Evolutionary conservation across 2,329 filamentous ascomycete genomes (phyloP).

Genomic region (Arthrocladium fulminans): DNA sequence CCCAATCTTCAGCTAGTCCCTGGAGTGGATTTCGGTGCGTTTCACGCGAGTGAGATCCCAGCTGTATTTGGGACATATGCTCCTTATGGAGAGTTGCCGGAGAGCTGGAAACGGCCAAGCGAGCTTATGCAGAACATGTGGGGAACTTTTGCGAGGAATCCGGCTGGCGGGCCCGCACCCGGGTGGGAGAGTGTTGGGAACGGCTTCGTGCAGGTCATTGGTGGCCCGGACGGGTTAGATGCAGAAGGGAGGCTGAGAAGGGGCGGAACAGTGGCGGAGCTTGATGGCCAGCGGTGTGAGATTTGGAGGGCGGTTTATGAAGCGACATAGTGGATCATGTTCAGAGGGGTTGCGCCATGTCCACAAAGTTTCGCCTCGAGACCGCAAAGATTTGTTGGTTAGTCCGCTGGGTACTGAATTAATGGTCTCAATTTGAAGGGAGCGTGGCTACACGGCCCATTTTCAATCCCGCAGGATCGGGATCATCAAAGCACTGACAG

Average conservation of each 20-base stretch:
- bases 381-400: no score
- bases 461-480: no score
- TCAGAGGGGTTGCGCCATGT: no score
- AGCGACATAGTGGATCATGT: no score
- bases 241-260: not conserved
- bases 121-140: slow-evolving; percentile 19
- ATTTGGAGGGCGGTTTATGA: no score
- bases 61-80: slow-evolving; percentile 26
- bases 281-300: not conserved
- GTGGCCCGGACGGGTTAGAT: not conserved
- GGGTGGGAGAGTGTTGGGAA: not conserved
- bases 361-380: no score
- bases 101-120: slow-evolving; percentile 11
- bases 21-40: slow-evolving; percentile 23
- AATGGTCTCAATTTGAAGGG: no score
- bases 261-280: not conserved
- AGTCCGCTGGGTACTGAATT: no score
- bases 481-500: no score
- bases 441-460: no score
- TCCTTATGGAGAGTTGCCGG: slow-evolving; percentile 1
- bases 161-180: not conserved
- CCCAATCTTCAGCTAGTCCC: slow-evolving; percentile 20
- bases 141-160: slow-evolving; percentile 6
- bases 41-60: slow-evolving; percentile 29
- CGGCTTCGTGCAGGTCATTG: slow-evolving; percentile 1